Percentiles rank a stretch among this genome's conserved stretches.
Conservation (phyloP, 2,329 filamentous ascomycete species). For the Clarireedia paspali region DNA sequence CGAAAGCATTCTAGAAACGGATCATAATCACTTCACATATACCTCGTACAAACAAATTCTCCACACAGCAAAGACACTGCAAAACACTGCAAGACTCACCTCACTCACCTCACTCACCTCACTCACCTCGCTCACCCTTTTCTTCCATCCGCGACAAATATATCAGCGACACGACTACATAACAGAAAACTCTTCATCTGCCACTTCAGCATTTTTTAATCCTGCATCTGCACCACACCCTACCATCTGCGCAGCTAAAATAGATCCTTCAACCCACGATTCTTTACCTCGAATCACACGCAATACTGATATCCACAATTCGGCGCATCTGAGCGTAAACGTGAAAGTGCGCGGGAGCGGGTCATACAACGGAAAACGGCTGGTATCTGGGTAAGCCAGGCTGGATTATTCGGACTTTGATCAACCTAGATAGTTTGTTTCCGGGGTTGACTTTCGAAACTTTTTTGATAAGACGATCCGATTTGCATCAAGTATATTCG, state of each 20-base stretch:
- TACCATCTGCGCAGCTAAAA: too few species aligned
- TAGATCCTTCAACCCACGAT: neutral
- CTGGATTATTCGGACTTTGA: neutral
- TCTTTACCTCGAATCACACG: neutral
- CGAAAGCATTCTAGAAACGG: neutral
- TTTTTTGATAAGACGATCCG: neutral
- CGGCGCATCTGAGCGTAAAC: neutral
- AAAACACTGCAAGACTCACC: neutral
- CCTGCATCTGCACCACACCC: too few species aligned
- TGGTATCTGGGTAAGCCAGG: neutral
- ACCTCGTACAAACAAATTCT: neutral
- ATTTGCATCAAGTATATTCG: neutral
- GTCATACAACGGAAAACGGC: neutral
- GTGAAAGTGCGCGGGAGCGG: neutral
- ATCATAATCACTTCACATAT: neutral
- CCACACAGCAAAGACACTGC: neutral
- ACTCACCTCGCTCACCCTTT: neutral
- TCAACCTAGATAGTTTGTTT: neutral
- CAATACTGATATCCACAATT: neutral
- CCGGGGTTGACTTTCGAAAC: neutral
- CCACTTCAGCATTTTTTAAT: neutral
- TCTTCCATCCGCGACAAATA: neutral
- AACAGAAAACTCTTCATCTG: neutral
- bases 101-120: neutral
- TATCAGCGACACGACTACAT: neutral